Conservation (phyloP, 2,329 filamentous ascomycete genomes). For the Samsoniella hepiali region DNA sequence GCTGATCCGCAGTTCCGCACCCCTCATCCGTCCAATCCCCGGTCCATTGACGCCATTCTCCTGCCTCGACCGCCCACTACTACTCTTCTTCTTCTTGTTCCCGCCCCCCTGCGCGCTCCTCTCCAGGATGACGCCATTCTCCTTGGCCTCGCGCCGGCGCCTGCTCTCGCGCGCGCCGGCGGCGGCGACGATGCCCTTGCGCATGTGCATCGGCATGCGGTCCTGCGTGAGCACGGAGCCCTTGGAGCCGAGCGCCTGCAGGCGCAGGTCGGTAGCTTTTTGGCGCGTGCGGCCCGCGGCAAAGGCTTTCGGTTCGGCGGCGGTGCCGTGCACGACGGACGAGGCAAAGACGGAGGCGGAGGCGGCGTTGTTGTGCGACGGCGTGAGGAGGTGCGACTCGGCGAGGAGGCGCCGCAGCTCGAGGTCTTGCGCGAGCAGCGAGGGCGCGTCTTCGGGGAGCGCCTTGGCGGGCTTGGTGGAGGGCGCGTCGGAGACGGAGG, state of each 20-base stretch:
- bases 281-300: conserved; percentile 68
- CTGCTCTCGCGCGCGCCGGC: conserved; percentile 62
- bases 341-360: conserved; percentile 46
- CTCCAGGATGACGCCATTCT: conserved; percentile 90
- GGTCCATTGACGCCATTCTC: conserved; percentile 70
- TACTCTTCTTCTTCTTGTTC: conserved; percentile 37
- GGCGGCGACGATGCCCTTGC: conserved; percentile 78
- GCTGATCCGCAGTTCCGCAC: conserved; percentile 75
- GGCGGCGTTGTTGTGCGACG: conserved; percentile 38
- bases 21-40: conserved; percentile 73
- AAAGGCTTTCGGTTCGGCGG: conserved; percentile 42
- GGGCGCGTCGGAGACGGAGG: conserved; percentile 24
- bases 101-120: conserved; percentile 39
- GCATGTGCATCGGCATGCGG: conserved; percentile 84
- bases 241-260: conserved; percentile 79
- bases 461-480: conserved; percentile 31
- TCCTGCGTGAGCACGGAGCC: conserved; percentile 70
- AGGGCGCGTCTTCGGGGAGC: conserved; percentile 56
- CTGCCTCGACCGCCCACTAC: conserved; percentile 34
- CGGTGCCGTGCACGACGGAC: conserved; percentile 38
- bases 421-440: conserved; percentile 85
- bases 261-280: conserved; percentile 77
- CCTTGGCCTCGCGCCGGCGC: conserved; percentile 73
- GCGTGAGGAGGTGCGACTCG: conserved; percentile 79
- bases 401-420: conserved; percentile 85